phyloP scores from a whole-genome alignment of 2,329 filamentous ascomycete species.

The Colletotrichum tropicicola region DNA sequence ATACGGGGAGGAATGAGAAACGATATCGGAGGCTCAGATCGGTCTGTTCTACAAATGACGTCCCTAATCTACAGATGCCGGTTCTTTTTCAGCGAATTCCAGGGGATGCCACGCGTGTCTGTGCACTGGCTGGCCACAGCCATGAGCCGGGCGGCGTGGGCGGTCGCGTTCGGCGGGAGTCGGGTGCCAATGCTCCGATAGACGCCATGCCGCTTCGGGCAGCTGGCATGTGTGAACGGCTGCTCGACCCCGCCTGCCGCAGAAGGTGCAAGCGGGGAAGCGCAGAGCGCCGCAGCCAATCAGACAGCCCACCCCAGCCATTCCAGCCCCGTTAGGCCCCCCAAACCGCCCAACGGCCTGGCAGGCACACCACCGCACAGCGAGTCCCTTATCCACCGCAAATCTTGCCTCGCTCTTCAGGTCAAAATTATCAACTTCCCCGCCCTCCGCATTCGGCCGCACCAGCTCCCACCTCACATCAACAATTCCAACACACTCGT shows the following conservation, averaged over 20 bases:
- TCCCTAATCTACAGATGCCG: neutral
- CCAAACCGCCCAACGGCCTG: conserved; percentile 14
- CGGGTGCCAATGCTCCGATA: neutral
- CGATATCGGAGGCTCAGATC: conserved; percentile 21
- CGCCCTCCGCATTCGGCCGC: conserved; percentile 32
- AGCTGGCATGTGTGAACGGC: conserved; percentile 23
- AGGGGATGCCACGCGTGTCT: neutral
- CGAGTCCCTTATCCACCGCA: conserved; percentile 27
- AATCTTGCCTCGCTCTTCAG: conserved; percentile 31
- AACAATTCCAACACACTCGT: conserved; percentile 26
- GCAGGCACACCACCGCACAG: conserved; percentile 20
- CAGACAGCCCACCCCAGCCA: neutral
- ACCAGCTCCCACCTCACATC: conserved; percentile 25
- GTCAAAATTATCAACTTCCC: conserved; percentile 30
- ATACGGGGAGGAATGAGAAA: neutral
- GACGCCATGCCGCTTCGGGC: neutral
- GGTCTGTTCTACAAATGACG: neutral
- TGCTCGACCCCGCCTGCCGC: conserved; percentile 16
- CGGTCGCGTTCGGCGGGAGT: neutral
- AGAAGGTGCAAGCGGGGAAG: conserved; percentile 14
- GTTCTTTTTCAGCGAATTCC: neutral
- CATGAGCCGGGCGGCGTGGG: neutral
- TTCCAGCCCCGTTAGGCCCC: neutral
- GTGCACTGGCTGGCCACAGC: conserved; percentile 11
- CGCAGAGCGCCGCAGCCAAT: conserved; percentile 1